These are phyloP conservation scores for Amanita jacksonii DNA, from an alignment of 768 basidiomycete species.

Conservation along the genomic window DNA sequence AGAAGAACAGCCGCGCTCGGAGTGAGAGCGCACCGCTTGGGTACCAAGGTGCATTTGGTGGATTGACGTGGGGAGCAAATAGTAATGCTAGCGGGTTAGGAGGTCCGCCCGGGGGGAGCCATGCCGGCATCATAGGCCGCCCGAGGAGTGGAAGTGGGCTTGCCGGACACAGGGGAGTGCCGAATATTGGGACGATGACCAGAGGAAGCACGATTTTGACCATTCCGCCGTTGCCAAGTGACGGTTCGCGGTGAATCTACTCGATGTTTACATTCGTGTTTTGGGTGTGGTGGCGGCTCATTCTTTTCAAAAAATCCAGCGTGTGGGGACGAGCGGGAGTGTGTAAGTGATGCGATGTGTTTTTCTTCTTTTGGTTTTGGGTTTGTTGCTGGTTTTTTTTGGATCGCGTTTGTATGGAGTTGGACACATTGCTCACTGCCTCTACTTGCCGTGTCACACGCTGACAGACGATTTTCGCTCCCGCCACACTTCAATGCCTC, in stretches of 20 bases:
- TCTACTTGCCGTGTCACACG: too few relatives aligned
- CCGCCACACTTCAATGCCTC: background rate
- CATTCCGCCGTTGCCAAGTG: constrained; percentile 21
- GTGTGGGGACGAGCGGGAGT: too few relatives aligned
- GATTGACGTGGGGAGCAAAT: constrained; percentile 14
- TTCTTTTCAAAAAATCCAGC: too few relatives aligned
- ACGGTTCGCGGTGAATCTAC: background rate
- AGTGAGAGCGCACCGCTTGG: constrained; percentile 64
- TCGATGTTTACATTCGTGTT: too few relatives aligned
- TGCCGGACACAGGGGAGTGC: constrained; percentile 25
- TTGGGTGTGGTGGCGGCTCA: background rate
- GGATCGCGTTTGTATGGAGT: too few relatives aligned
- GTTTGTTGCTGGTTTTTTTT: too few relatives aligned
- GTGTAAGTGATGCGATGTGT: too few relatives aligned
- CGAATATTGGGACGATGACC: constrained; percentile 28
- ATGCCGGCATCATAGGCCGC: constrained; percentile 26
- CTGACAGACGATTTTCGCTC: background rate
- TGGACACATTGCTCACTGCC: too few relatives aligned
- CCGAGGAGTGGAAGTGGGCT: constrained; percentile 46
- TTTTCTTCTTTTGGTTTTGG: too few relatives aligned
- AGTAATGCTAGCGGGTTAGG: background rate
- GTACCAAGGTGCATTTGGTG: constrained; percentile 26
- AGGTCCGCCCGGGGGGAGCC: constrained; percentile 1
- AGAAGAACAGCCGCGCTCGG: constrained; percentile 44
- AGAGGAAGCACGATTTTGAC: constrained; percentile 20